These are phyloP conservation scores for Hebeloma cylindrosporum DNA, from an alignment of 768 basidiomycete species.

Conservation along the genomic window DNA sequence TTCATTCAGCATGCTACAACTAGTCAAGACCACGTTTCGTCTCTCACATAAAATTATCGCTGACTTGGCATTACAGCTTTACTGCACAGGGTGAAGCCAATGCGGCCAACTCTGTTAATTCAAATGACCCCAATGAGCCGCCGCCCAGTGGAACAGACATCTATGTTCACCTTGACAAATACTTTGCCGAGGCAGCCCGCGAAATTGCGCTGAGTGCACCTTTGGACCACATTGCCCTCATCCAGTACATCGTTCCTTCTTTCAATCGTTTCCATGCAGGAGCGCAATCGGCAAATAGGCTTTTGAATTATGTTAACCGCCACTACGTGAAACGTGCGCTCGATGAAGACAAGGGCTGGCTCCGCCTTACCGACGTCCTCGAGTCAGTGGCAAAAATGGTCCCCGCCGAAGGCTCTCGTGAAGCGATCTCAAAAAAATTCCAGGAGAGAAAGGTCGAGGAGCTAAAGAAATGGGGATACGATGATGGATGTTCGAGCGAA, in stretches of 20 bases:
- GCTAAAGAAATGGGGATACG: constrained; percentile 70
- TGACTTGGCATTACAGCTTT: constrained; percentile 37
- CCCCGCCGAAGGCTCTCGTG: constrained; percentile 52
- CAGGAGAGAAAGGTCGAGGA: constrained; percentile 62
- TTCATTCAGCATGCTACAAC: constrained; percentile 82
- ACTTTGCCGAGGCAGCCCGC: constrained; percentile 59
- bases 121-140: constrained; percentile 13
- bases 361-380: constrained; percentile 64
- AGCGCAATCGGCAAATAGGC: constrained; percentile 65
- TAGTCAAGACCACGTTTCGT: constrained; percentile 48
- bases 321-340: constrained; percentile 75
- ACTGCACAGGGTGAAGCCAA: constrained; percentile 55
- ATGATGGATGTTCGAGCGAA: constrained; percentile 49
- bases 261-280: constrained; percentile 72
- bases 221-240: constrained; percentile 61
- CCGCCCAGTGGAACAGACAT: constrained; percentile 60
- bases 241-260: constrained; percentile 69
- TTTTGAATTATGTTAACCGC: constrained; percentile 78
- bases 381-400: constrained; percentile 57
- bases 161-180: constrained; percentile 72
- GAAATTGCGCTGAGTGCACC: constrained; percentile 65
- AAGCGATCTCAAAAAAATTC: constrained; percentile 56
- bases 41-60: constrained; percentile 5
- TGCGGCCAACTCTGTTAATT: constrained; percentile 9
- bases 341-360: constrained; percentile 80